Evolutionary conservation across 352 stramenopile species (phyloP).

Genomic region (Phytopythium helicoides): DNA sequence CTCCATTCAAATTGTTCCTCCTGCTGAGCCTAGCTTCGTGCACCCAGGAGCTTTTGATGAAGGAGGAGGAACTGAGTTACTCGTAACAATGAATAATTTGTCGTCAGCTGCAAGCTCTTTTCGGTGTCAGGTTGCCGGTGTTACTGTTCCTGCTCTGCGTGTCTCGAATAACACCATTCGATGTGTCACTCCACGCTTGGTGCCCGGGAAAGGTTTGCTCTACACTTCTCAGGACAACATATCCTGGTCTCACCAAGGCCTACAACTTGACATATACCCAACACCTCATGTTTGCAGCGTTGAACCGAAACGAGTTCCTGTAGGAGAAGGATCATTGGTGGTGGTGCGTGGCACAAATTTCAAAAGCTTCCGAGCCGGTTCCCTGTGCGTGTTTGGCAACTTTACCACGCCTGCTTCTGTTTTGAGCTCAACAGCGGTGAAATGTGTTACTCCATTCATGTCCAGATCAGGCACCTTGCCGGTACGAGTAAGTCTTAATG

Average conservation of each 20-base stretch:
- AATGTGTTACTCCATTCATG: slow-evolving; percentile 25
- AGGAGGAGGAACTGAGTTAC: slow-evolving; percentile 27
- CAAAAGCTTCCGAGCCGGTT: slow-evolving; percentile 13
- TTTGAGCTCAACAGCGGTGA: slow-evolving; percentile 26
- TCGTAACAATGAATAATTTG: slow-evolving; percentile 31
- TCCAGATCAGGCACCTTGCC: slow-evolving; percentile 1
- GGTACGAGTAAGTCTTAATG: slow-evolving; percentile 38
- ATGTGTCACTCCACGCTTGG: slow-evolving; percentile 24
- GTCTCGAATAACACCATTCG: slow-evolving; percentile 25
- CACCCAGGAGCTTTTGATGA: slow-evolving; percentile 41
- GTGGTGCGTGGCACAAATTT: slow-evolving; percentile 43
- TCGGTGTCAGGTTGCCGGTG: slow-evolving; percentile 35
- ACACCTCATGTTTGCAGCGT: slow-evolving; percentile 29
- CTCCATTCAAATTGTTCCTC: slow-evolving; percentile 28
- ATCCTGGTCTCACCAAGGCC: slow-evolving; percentile 27
- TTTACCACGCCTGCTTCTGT: slow-evolving; percentile 15
- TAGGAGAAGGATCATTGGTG: slow-evolving; percentile 12
- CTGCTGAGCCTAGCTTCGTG: slow-evolving; percentile 15
- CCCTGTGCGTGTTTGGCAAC: slow-evolving; percentile 35
- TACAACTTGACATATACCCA: slow-evolving; percentile 28
- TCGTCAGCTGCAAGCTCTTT: slow-evolving; percentile 14
- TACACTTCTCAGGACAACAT: slow-evolving; percentile 32
- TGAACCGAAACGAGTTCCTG: slow-evolving; percentile 12
- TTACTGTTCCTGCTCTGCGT: slow-evolving; percentile 16
- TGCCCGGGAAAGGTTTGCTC: slow-evolving; percentile 18